Evolutionary conservation across 805 yeast genomes (phyloP).

Genomic region (Nakazawaea peltata): DNA sequence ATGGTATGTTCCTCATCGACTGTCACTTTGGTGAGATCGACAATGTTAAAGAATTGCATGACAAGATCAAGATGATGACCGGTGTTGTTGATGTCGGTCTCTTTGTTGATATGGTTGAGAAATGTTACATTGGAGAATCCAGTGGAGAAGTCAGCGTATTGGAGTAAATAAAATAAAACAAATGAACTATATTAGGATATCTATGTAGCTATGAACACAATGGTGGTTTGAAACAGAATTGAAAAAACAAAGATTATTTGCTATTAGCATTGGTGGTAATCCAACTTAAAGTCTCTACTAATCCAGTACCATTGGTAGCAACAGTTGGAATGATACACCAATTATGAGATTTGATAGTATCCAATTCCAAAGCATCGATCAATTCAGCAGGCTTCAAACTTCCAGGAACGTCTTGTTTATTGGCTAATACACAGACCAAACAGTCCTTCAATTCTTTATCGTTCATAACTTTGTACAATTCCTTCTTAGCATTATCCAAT

Average conservation of each 20-base stretch:
- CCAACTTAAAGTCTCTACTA: conserved; percentile 85
- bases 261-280: conserved; percentile 52
- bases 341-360: conserved; percentile 53
- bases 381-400: conserved; percentile 75
- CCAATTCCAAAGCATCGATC: conserved; percentile 62
- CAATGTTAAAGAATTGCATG: conserved; percentile 45
- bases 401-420: conserved; percentile 72
- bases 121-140: conserved; percentile 84
- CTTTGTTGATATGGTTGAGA: conserved; percentile 65
- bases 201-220: too few species aligned
- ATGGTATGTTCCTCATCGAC: conserved; percentile 87
- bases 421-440: conserved; percentile 76
- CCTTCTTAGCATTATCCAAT: conserved; percentile 70
- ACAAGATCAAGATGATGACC: conserved; percentile 60
- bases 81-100: conserved; percentile 98
- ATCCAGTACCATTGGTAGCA: conserved; percentile 85
- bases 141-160: conserved; percentile 49
- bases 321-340: conserved; percentile 93
- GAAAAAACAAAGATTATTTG: too few species aligned
- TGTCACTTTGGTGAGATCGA: conserved; percentile 80
- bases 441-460: conserved; percentile 83
- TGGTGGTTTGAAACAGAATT: too few species aligned
- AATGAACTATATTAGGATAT: background rate
- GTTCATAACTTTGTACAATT: conserved; percentile 66
- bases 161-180: conserved; percentile 1